Evolutionary conservation across 345 rosid genomes (phyloP).

Genomic region (Lagerstroemia speciosa): DNA sequence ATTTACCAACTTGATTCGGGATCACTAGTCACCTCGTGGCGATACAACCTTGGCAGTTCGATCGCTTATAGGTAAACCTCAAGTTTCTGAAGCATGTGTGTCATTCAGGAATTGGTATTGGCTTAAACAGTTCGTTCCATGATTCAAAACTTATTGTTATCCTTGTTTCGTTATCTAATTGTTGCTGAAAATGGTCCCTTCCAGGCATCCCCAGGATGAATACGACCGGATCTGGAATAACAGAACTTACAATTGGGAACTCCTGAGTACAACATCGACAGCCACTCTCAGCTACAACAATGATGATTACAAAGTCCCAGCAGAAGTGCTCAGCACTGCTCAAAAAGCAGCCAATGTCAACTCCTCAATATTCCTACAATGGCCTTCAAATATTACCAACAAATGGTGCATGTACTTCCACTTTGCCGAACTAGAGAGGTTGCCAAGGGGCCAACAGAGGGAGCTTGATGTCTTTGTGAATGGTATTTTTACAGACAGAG

Average conservation of each 20-base stretch:
- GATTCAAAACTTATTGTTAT: neutral
- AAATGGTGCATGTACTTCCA: slow-evolving; percentile 13
- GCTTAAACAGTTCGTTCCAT: too few species aligned
- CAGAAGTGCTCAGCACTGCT: neutral
- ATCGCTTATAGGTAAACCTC: neutral
- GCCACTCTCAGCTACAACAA: neutral
- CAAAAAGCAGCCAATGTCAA: fast-evolving
- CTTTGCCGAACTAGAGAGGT: slow-evolving; percentile 13
- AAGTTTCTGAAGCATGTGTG: too few species aligned
- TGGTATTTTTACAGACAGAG: neutral
- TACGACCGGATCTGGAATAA: slow-evolving; percentile 15
- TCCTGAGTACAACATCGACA: too few species aligned
- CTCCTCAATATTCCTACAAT: neutral
- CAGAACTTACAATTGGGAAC: neutral
- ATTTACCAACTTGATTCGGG: neutral
- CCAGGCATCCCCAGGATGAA: slow-evolving; percentile 15
- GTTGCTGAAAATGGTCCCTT: neutral
- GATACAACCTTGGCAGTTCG: neutral
- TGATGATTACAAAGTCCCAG: slow-evolving; percentile 1
- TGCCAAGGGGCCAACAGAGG: neutral
- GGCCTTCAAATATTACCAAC: neutral
- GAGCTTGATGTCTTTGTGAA: slow-evolving; percentile 9
- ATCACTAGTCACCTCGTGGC: fast-evolving
- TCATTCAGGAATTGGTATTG: too few species aligned
- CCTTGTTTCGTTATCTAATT: too few species aligned